Evolutionary conservation across 345 rosid genomes (phyloP).

Genomic region (Acer yangbiense): DNA sequence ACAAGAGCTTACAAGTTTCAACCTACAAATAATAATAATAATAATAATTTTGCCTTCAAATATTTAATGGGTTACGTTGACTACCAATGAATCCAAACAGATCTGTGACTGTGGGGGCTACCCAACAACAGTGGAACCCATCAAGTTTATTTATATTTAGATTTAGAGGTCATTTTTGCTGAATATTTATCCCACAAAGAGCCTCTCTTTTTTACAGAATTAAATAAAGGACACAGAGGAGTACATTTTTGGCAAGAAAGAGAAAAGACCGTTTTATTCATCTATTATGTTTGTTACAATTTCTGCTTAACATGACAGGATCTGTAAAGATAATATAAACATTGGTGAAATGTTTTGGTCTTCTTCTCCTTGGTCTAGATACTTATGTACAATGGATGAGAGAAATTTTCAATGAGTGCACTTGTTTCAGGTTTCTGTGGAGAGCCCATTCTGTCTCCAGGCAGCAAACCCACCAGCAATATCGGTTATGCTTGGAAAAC

Average conservation of each 20-base stretch:
- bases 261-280: background rate
- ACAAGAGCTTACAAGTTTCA: background rate
- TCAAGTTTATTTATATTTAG: too few species aligned
- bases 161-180: too few species aligned
- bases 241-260: background rate
- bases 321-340: background rate
- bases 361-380: background rate
- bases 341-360: background rate
- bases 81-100: too few species aligned
- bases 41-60: background rate
- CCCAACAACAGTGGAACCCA: background rate
- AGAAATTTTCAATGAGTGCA: background rate
- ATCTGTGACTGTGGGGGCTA: background rate
- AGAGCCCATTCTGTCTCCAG: constrained; percentile 76
- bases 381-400: background rate
- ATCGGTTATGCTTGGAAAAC: constrained; percentile 59
- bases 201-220: too few species aligned
- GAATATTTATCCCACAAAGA: too few species aligned
- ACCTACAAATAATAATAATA: background rate
- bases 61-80: too few species aligned
- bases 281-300: constrained; percentile 7
- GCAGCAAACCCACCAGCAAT: constrained; percentile 79
- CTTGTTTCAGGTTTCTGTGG: constrained; percentile 46
- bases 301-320: background rate
- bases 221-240: too few species aligned